Evolutionary conservation across 192 early-diverging fungal species (phyloP).

Genomic region (Mortierella alpina): DNA sequence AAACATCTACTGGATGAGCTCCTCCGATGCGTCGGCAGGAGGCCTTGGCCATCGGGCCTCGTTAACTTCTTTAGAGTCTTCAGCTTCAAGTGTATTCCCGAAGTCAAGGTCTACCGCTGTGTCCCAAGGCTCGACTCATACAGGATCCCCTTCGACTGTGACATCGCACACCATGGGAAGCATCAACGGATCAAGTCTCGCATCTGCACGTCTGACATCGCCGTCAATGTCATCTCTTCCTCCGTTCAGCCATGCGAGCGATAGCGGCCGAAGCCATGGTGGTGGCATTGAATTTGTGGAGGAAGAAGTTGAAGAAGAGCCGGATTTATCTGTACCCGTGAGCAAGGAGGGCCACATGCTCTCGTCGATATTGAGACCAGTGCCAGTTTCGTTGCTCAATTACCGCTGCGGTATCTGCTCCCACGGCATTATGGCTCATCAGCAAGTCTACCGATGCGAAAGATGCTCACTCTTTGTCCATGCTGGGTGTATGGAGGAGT

Average conservation of each 20-base stretch:
- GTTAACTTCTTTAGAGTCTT: conserved; percentile 32
- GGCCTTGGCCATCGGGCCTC: conserved; percentile 25
- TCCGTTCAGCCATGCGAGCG: not conserved
- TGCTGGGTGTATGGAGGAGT: conserved; percentile 58
- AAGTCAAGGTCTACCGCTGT: not conserved
- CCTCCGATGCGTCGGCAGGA: not conserved
- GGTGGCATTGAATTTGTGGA: conserved; percentile 13
- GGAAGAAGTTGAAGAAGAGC: conserved; percentile 4
- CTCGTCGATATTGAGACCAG: conserved; percentile 7
- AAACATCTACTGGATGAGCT: not conserved
- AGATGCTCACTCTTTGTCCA: conserved; percentile 62
- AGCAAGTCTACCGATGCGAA: conserved; percentile 35
- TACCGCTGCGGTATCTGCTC: conserved; percentile 43
- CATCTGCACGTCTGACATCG: not conserved
- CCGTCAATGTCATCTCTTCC: not conserved
- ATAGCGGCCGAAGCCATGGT: not conserved
- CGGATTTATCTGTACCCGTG: not conserved
- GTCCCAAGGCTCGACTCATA: not conserved
- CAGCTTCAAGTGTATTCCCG: conserved; percentile 25
- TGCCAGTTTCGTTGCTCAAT: conserved; percentile 12
- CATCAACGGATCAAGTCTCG: conserved; percentile 39
- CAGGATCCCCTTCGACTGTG: conserved; percentile 40
- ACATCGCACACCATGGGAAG: conserved; percentile 39
- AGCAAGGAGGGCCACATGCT: conserved; percentile 36
- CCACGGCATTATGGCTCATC: conserved; percentile 9